Conservation (phyloP, 2,329 filamentous ascomycete genomes). For the Chaetomiaceae sp. region DNA sequence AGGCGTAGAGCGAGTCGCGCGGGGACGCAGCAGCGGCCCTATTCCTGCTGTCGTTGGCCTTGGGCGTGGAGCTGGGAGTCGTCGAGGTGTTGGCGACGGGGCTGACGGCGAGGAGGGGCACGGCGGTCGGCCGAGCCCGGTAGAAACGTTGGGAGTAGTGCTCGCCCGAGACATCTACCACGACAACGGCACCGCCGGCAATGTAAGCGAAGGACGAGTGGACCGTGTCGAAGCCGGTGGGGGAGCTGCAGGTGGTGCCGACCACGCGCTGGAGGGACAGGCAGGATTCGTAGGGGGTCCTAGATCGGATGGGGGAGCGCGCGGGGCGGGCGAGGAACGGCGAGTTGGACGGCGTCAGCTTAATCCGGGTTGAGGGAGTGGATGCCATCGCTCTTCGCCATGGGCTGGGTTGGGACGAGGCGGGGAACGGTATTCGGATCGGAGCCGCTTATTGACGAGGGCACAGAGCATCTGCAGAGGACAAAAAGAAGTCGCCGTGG, state of each 20-base stretch:
- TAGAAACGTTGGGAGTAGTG: slow-evolving; percentile 76
- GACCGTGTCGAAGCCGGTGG: slow-evolving; percentile 80
- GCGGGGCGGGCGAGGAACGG: slow-evolving; percentile 58
- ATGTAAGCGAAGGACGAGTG: slow-evolving; percentile 80
- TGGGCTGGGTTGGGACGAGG: slow-evolving; percentile 32
- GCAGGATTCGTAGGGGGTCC: slow-evolving; percentile 48
- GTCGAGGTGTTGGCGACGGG: slow-evolving; percentile 45
- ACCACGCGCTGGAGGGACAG: slow-evolving; percentile 79
- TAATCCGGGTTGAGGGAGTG: slow-evolving; percentile 56
- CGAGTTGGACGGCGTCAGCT: slow-evolving; percentile 70
- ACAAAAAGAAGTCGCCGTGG: slow-evolving; percentile 1
- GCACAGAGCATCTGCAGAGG: slow-evolving; percentile 12
- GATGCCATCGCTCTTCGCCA: slow-evolving; percentile 53
- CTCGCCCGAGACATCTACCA: slow-evolving; percentile 70
- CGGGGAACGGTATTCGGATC: slow-evolving; percentile 2
- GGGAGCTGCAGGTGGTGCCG: slow-evolving; percentile 79
- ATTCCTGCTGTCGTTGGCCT: slow-evolving; percentile 59
- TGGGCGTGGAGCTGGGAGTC: slow-evolving; percentile 49
- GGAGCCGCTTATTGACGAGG: slow-evolving; percentile 7
- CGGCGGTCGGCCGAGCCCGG: slow-evolving; percentile 71
- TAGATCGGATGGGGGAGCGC: slow-evolving; percentile 55
- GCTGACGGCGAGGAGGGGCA: slow-evolving; percentile 56
- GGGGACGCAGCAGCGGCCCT: slow-evolving; percentile 41
- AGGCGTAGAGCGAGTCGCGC: slow-evolving; percentile 42
- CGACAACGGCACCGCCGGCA: slow-evolving; percentile 87